Evolutionary conservation across 2,329 filamentous ascomycete genomes (phyloP), one percentile per base, ranked within the genome.

Genomic region (Penicillium sp.): DNA sequence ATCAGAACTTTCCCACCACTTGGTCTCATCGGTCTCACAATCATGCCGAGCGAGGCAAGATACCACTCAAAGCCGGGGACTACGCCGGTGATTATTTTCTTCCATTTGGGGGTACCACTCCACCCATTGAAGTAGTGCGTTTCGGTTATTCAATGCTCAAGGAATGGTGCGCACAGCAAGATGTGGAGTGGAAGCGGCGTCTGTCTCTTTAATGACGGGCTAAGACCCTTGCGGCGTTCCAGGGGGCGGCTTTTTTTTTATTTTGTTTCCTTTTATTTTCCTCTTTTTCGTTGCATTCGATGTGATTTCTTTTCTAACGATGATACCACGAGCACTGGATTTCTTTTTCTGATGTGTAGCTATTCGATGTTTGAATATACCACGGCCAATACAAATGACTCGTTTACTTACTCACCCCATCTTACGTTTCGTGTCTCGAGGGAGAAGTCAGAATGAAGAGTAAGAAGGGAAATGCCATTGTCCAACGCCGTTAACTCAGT

Each of bases 151-250:
- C 63, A n/a, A 63, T 77, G 37, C 55, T 80, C 51, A 65, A 64
- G 15, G 73, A 77, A 50, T 79, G 74, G 72, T 72, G 71, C 41
- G 61, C 64, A 45, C 74, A 69, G 47, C 73, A 78, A 62, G 68
- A 66, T 12, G 62, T 78, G 13, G 66, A 71, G 8, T 77, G 72
- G 73, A 66, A 66, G 49, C 66, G 67, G 39, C 68, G 67, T 40
- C 62, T 75, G 46, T 65, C 61, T 51, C 59, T 75, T 57, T 75
- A 61, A 67, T 10, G 15, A n/a, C 12, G 12, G n/a, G 20, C 13
- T 25, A 9, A 25, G 8, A 9, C 9, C 12, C 6, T 23, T 28
- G 18, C 38, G 28, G 15, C 41, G 25, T 29, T 20, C 28, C 42
- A 18, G 20, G 27, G 41, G 24, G 44, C 5, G 12, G 10, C 6